phyloP scores from a whole-genome alignment of 257 asterid species.

The Solanum acaule region DNA sequence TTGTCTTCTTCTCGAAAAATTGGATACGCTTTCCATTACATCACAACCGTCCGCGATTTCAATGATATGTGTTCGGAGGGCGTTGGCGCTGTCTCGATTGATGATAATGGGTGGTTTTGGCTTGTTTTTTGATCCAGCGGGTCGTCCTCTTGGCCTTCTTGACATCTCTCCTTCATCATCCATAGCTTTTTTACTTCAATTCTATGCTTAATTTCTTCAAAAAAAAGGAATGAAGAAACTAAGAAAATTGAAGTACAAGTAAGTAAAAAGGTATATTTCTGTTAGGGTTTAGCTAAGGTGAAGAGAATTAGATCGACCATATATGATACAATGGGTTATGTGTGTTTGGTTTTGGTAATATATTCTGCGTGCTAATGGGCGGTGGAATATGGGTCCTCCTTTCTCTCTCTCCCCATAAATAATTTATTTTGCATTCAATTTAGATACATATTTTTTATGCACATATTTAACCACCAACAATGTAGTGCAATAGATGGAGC shows the following conservation, averaged over 20 bases:
- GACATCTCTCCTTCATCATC: not conserved
- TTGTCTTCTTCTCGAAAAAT: not conserved
- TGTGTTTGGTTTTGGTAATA: not conserved
- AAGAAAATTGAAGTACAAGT: not conserved
- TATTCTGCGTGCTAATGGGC: conserved; percentile 7
- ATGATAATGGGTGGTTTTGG: not conserved
- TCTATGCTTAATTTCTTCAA: not conserved
- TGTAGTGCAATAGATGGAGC: rapidly evolving
- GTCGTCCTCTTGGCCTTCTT: not conserved
- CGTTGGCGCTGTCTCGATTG: not conserved
- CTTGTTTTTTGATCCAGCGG: not conserved
- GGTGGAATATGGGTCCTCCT: conserved; percentile 18
- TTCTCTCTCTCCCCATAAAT: not conserved
- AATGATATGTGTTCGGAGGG: not conserved
- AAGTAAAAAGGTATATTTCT: not conserved
- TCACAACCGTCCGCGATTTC: not conserved
- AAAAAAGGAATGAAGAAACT: not conserved
- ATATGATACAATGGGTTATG: not conserved
- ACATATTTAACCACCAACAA: not conserved
- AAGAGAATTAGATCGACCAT: not conserved
- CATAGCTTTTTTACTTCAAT: not conserved
- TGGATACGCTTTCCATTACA: not conserved
- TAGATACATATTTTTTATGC: not conserved
- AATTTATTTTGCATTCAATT: not conserved
- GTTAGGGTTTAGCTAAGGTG: not conserved